Base-by-base conservation (phyloP, 2,329 filamentous ascomycete genomes). In the Dactylellina leptospora region DNA sequence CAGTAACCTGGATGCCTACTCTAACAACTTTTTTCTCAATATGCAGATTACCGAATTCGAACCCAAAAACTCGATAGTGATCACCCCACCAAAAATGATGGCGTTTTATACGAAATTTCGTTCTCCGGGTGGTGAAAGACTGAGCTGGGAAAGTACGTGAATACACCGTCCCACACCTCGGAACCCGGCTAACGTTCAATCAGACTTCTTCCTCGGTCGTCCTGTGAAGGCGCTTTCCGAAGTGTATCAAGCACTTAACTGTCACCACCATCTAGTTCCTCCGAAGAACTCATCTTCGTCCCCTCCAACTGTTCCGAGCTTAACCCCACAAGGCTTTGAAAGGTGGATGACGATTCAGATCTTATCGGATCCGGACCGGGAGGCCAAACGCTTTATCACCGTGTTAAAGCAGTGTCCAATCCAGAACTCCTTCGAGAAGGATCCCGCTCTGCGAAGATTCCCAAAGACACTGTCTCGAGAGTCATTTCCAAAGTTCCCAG, bases 311-410 rank as follows among this genome's bases (percentile, higher is more conserved):
- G 74, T 76, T 11, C 75, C 76, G 1, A 74, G 74, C 22, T 60
- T 77, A 9, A 77, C 76, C 9, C 75, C 75, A 1, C 71, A 62
- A 45, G 76, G 76, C 1, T 77, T 77, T 45, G 75, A 76, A 50
- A 75, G 72, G 40, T 77, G 75, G 75, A 77, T 77, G 75, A 74
- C 76, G 18, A 76, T 76, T 18, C 76, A 76, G 42, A 72, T 77
- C n/a, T 73, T 76, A 44, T 74, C 76, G 6, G 53, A 73, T 36
- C 76, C 76, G 1, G 61, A 59, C 27, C 75, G 74, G 11, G 76
- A 77, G 40, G 59, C 74, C 11, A 56, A 51, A 28, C 74, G 76
- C 6, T 48, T 77, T 4, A 74, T 75, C 25, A 76, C 73, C 8
- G 47, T 76, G 3, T 48, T 77, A 23, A 69, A 64, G 18, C 56